These are phyloP conservation scores for Eleusine coracana DNA, from an alignment of 176 grass and related monocot genomes.

Conservation along the genomic window DNA sequence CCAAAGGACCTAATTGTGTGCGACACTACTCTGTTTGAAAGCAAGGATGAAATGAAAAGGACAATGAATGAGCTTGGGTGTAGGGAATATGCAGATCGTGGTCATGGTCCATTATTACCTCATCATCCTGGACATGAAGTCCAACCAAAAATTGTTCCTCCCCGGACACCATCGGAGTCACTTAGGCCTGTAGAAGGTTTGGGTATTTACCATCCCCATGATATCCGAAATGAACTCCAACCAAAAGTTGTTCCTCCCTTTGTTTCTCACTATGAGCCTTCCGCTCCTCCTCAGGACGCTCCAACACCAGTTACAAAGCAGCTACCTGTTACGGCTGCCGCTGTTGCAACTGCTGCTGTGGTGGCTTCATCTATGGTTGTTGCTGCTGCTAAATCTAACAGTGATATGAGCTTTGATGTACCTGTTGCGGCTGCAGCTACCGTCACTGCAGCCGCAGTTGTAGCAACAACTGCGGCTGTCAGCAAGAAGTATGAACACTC, in stretches of 20 bases:
- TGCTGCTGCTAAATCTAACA: slow-evolving; percentile 81
- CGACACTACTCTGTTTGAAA: slow-evolving; percentile 58
- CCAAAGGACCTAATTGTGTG: slow-evolving; percentile 65
- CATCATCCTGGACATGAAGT: slow-evolving; percentile 50
- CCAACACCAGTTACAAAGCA: slow-evolving; percentile 50
- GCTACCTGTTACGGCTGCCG: slow-evolving; percentile 90
- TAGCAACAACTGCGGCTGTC: slow-evolving; percentile 89
- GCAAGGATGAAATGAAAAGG: slow-evolving; percentile 70
- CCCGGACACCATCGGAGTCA: slow-evolving; percentile 41
- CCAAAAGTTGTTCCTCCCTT: slow-evolving; percentile 30
- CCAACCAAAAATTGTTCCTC: slow-evolving; percentile 47
- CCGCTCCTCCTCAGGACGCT: slow-evolving; percentile 57
- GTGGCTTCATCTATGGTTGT: slow-evolving; percentile 97
- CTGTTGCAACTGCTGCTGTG: slow-evolving; percentile 95
- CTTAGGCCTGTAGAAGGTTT: slow-evolving; percentile 63
- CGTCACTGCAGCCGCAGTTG: slow-evolving; percentile 88
- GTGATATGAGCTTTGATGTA: slow-evolving; percentile 76
- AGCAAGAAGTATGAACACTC: slow-evolving; percentile 62
- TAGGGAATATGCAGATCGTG: slow-evolving; percentile 52
- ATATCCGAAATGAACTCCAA: slow-evolving; percentile 33
- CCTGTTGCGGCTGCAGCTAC: slow-evolving; percentile 90
- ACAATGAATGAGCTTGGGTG: slow-evolving; percentile 54
- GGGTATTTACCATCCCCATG: slow-evolving; percentile 35
- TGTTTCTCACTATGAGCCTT: slow-evolving; percentile 51
- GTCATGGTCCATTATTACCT: slow-evolving; percentile 65